These are phyloP conservation scores for Colletotrichum falcatum DNA, from an alignment of 2,329 filamentous ascomycete species.

Conservation along the genomic window DNA sequence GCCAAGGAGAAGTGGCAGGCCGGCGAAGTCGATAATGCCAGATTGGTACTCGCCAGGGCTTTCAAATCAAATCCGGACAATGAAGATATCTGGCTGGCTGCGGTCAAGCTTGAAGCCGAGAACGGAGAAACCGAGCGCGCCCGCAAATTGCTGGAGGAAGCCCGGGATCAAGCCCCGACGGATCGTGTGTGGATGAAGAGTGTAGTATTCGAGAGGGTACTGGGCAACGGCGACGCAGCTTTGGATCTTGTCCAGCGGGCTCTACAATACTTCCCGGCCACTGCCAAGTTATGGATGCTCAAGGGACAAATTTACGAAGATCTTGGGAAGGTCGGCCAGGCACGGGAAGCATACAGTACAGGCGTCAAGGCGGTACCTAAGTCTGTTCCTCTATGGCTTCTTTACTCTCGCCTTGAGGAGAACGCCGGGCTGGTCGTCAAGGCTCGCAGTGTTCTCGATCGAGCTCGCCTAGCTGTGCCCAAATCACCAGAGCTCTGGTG, in stretches of 20 bases:
- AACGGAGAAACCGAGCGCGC: constrained; percentile 86
- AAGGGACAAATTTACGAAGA: constrained; percentile 98
- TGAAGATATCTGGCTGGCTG: constrained; percentile 97
- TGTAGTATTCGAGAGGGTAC: constrained; percentile 90
- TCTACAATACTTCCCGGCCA: constrained; percentile 85
- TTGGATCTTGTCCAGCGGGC: constrained; percentile 90
- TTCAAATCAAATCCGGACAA: constrained; percentile 97
- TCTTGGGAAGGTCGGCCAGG: constrained; percentile 82
- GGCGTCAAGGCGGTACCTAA: constrained; percentile 89
- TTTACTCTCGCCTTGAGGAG: constrained; percentile 91
- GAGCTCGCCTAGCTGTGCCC: constrained; percentile 87
- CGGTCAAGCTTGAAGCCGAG: constrained; percentile 95
- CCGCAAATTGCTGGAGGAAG: constrained; percentile 82
- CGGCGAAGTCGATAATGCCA: constrained; percentile 87
- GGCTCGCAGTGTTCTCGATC: constrained; percentile 92
- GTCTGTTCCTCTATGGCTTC: constrained; percentile 88
- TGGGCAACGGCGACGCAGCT: constrained; percentile 82
- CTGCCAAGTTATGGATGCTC: constrained; percentile 96
- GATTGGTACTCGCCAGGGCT: constrained; percentile 85
- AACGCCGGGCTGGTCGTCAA: constrained; percentile 86
- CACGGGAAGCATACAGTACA: constrained; percentile 88
- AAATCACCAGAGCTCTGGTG: constrained; percentile 89
- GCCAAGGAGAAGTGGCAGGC: constrained; percentile 95
- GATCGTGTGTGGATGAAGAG: constrained; percentile 98
- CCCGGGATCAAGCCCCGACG: constrained; percentile 89